A percentile compares a stretch with the other conserved stretches of the same genome.
Conservation (phyloP, 306 rosid genomes). For the Sicyos baderoa region DNA sequence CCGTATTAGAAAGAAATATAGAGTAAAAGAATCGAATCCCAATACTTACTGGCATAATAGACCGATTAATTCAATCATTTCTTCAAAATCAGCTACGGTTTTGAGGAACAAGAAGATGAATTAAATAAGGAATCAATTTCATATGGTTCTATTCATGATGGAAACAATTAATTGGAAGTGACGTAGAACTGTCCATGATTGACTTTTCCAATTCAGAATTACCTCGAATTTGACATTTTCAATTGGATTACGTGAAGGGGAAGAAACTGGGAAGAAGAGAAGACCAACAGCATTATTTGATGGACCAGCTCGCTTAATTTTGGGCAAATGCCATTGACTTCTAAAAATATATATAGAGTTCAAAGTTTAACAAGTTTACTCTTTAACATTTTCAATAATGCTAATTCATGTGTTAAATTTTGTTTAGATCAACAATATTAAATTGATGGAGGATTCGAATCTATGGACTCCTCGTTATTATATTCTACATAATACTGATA, state of each 20-base stretch:
- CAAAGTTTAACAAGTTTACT: too few species aligned
- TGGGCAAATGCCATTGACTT: too few species aligned
- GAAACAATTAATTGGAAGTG: background rate
- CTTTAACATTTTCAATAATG: too few species aligned
- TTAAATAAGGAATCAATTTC: background rate
- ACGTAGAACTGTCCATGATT: background rate
- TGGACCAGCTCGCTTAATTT: too few species aligned
- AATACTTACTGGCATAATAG: slow-evolving; percentile 1
- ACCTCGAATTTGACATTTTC: background rate
- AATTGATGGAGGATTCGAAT: too few species aligned
- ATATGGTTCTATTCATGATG: background rate
- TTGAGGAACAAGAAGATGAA: background rate
- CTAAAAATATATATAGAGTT: too few species aligned
- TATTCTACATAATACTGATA: too few species aligned
- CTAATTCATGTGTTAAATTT: too few species aligned
- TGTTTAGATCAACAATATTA: too few species aligned
- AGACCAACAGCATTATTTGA: too few species aligned
- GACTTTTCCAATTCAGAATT: background rate
- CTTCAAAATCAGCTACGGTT: background rate
- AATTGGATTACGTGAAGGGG: background rate
- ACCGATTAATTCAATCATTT: background rate
- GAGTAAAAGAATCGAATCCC: background rate
- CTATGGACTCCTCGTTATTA: too few species aligned
- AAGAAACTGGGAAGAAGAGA: background rate
- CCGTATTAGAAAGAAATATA: too few species aligned